A percentile compares a stretch with the other conserved stretches of the same genome.
Conservation (phyloP, 495 filamentous ascomycete genomes). For the Penicillium tannophilum region DNA sequence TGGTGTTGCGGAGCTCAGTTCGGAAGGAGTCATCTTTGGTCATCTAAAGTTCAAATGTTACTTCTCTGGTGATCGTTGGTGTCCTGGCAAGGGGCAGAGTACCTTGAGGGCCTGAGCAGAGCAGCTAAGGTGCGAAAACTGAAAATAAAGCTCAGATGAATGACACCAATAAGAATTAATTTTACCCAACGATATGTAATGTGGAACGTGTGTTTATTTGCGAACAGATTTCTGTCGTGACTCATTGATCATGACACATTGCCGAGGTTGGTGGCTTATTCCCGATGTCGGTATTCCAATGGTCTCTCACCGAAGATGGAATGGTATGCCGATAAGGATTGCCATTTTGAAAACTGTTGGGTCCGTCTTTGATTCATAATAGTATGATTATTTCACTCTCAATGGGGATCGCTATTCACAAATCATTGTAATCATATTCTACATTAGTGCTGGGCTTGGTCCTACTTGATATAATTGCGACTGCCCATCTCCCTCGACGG, state of each 20-base stretch:
- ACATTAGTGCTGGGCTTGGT: background rate
- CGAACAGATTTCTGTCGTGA: background rate
- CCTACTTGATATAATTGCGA: slow-evolving; percentile 1
- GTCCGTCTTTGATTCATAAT: too few relatives aligned
- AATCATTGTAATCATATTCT: background rate
- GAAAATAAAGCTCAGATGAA: too few relatives aligned
- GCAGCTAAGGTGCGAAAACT: background rate
- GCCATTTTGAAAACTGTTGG: too few relatives aligned
- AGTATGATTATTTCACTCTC: too few relatives aligned
- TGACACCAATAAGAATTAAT: too few relatives aligned
- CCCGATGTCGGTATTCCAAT: background rate
- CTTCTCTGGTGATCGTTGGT: background rate
- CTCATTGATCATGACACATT: background rate
- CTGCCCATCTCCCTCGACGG: slow-evolving; percentile 8
- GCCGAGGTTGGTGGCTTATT: background rate
- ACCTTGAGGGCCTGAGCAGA: background rate
- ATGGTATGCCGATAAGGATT: background rate
- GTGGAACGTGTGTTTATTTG: too few relatives aligned
- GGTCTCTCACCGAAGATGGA: background rate
- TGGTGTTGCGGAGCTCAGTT: slow-evolving; percentile 16
- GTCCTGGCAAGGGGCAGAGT: background rate
- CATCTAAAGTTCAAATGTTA: background rate
- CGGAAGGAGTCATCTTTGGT: slow-evolving; percentile 8
- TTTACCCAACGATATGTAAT: too few relatives aligned
- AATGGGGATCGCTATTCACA: too few relatives aligned